Base-by-base conservation (phyloP, 2,329 filamentous ascomycete species). In the Drechslerella coelobrocha region DNA sequence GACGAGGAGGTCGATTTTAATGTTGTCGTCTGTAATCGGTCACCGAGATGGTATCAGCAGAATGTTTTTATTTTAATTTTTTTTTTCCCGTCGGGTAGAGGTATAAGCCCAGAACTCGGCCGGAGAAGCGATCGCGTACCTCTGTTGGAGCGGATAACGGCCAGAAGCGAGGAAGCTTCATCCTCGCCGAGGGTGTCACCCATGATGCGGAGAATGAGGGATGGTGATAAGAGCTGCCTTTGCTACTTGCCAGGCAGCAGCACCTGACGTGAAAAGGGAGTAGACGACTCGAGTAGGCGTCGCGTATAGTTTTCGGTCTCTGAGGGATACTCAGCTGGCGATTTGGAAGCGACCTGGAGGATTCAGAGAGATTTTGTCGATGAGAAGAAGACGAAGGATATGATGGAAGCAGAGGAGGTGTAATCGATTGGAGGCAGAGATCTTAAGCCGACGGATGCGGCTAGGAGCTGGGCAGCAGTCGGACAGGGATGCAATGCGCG, bases 131-230 rank as follows among this genome's bases (percentile, higher is more conserved):
- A 60, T 72, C 54, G 59, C 68, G 59, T 72, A 72, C 68, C 57
- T 63, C 54, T 72, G 54, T 65, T 65, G 54, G 68, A 72, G 48
- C 68, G 68, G n/a, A 72, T 41, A 34, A 60, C 24, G 45, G 68
- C 65, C 17, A 72, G 60, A 65, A 72, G 61, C 68, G 45, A 43
- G 39, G 55, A 65, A 43, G 60, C 68, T 63, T 72, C 68, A 14
- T 72, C 68, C 60, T 72, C 68, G 60, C 51, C 59, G 53, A 72
- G 57, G 52, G 51, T 57, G 57, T 69, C 68, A 53, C 59, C 50
- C 61, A 72, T 72, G 68, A 43, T 65, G 60, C 50, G 23, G 41
- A 14, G 31, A 27, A 27, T 29, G 34, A 29, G 29, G 17, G 27
- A 31, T 50, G 29, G 21, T 2, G 21, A 43, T 24, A 52, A 53